Evolutionary conservation across 768 basidiomycete genomes (phyloP), one percentile per base, ranked within the genome.

Genomic region (Gyrodon lividus): DNA sequence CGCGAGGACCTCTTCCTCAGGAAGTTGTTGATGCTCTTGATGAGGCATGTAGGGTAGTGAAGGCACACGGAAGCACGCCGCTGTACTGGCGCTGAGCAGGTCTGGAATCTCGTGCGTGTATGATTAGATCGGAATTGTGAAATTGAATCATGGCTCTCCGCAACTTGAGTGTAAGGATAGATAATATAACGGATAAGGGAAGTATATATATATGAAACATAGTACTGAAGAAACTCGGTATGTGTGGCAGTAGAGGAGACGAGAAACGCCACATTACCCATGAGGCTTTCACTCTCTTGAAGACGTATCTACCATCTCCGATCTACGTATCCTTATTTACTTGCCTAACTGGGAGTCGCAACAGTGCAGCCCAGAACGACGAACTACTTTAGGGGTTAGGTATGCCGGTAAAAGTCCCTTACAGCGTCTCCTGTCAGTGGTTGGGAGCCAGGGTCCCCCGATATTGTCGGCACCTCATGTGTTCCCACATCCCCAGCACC

Each of bases 1-100:
- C 73, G 57, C 79, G 80, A 61, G 81, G 81, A 0, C 79, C 80
- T 0, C 69, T 83, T 28, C 78, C 80, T 3, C 72, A 79, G 34
- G 79, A 76, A 24, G 72, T 84, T 1, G 66, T 82, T 6, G 62
- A 73, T 41, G 76, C 74, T 16, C 63, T 83, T 9, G 77, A 84
- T 45, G 73, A 81, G 52, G 78, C 80, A 2, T 75, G 73, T 60
- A 55, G 58, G 44, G 69, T 74, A 48, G 75, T 77, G 13, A 66
- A 64, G 35, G 62, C 58, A 8, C 63, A 66, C 37, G 71, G 56
- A 24, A 72, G 63, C 47, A 64, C 60, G 17, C 70, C 72, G 2
- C 43, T 52, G 17, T 76, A 76, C 55, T 75, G 73, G 72, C 65
- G 71, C 14, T 74, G 46, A 51, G 20, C 12, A 8, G 6, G 16